A percentile compares a stretch with the other conserved stretches of the same genome.
phyloP scores from a whole-genome alignment of 768 basidiomycete genomes.

The Cystofilobasidium capitatum region DNA sequence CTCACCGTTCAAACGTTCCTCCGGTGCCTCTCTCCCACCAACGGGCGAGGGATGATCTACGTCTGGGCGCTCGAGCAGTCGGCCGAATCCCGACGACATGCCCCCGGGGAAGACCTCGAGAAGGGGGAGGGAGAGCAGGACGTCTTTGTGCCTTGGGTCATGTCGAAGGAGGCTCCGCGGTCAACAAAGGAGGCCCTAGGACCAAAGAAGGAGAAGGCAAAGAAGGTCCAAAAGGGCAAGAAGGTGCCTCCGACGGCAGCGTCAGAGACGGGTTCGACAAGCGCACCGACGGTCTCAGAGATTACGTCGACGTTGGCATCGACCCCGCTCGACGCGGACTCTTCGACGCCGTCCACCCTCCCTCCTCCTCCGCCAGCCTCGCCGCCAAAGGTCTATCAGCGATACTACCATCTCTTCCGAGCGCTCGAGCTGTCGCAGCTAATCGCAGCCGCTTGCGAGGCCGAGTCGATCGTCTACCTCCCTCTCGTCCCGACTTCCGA shows the following conservation, averaged over 20 bases:
- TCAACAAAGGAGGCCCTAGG: constrained; percentile 27
- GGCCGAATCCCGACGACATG: constrained; percentile 46
- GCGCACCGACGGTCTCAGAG: not conserved
- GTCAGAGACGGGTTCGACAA: not conserved
- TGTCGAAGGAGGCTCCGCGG: constrained; percentile 40
- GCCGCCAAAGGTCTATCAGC: constrained; percentile 53
- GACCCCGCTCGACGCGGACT: not conserved
- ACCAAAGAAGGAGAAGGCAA: constrained; percentile 27
- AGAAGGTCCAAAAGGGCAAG: constrained; percentile 1
- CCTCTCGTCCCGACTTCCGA: not conserved
- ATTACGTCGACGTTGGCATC: not conserved
- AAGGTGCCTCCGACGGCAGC: constrained; percentile 1
- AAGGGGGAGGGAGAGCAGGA: constrained; percentile 50
- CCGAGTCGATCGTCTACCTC: constrained; percentile 49
- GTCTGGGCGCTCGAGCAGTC: constrained; percentile 98
- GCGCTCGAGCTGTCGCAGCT: constrained; percentile 63
- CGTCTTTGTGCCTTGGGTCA: constrained; percentile 84
- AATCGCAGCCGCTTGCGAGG: constrained; percentile 53
- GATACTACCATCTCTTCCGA: constrained; percentile 95
- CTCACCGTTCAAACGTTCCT: constrained; percentile 50
- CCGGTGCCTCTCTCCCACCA: constrained; percentile 49
- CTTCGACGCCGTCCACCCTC: not conserved
- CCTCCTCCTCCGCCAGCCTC: not conserved
- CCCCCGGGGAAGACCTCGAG: constrained; percentile 16
- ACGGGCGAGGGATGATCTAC: constrained; percentile 78